A percentile compares a stretch with the other conserved stretches of the same genome.
These are phyloP conservation scores for Rhododendron williamsianum DNA, from an alignment of 148 eudicot species.

Conservation along the genomic window DNA sequence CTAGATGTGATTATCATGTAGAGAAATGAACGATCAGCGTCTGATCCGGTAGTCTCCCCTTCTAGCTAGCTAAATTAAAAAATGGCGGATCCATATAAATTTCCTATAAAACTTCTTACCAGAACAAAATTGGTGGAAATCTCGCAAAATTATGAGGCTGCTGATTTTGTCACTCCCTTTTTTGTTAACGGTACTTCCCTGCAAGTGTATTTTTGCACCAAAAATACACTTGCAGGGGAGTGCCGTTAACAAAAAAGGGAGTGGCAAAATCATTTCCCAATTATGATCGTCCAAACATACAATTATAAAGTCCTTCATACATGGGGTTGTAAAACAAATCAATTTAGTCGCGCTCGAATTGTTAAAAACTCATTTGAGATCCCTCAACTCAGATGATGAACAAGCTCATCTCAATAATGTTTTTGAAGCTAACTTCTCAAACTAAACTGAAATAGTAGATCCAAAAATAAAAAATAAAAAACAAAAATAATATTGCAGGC, in stretches of 20 bases:
- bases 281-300: neutral
- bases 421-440: neutral
- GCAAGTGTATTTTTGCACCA: no score
- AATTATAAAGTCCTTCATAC: neutral
- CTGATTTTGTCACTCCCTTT: no score
- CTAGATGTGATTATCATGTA: neutral
- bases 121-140: no score
- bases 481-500: no score
- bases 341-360: no score
- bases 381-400: neutral
- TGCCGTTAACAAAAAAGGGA: no score
- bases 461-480: no score
- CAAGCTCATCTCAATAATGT: neutral
- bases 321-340: neutral
- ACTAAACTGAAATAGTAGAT: no score
- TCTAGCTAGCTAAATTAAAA: neutral
- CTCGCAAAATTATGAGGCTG: no score
- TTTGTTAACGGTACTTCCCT: no score
- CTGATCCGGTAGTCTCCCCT: neutral
- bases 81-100: neutral
- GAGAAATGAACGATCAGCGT: neutral
- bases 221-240: no score
- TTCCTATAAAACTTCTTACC: neutral
- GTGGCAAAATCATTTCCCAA: no score
- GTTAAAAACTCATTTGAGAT: neutral